Percentiles rank a stretch among this genome's conserved stretches.
These are phyloP conservation scores for Mycena olivaceomarginata DNA, from an alignment of 768 basidiomycete genomes.

Conservation along the genomic window DNA sequence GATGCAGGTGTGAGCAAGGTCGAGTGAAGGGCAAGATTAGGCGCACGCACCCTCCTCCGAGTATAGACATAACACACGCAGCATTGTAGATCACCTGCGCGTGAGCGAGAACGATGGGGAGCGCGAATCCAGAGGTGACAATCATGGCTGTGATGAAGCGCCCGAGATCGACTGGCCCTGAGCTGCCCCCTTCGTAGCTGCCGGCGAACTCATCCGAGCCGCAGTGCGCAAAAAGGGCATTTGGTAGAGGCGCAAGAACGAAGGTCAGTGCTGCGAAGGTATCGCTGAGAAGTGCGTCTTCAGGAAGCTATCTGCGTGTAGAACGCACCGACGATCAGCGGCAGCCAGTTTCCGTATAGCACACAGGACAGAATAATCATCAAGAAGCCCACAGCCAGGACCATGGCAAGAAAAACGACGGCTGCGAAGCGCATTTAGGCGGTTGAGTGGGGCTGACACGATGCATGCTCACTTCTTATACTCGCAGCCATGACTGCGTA, in stretches of 20 bases:
- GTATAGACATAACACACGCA: conserved; percentile 96
- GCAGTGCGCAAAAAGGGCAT: conserved; percentile 95
- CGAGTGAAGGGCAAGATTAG: conserved; percentile 17
- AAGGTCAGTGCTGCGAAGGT: conserved; percentile 89
- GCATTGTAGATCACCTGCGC: conserved; percentile 89
- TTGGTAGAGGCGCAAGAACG: conserved; percentile 96
- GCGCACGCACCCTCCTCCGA: conserved; percentile 88
- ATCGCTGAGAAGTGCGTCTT: conserved; percentile 11
- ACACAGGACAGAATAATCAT: conserved; percentile 98
- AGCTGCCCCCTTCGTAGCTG: conserved; percentile 73
- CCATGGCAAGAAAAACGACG: conserved; percentile 97
- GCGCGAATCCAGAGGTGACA: conserved; percentile 94
- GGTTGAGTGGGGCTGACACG: neutral
- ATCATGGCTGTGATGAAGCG: conserved; percentile 94
- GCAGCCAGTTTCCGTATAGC: conserved; percentile 97
- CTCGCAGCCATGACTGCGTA: conserved; percentile 74
- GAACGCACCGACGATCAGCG: conserved; percentile 92
- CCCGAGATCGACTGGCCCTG: conserved; percentile 90
- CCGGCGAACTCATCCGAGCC: conserved; percentile 91
- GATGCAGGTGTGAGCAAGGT: conserved; percentile 21
- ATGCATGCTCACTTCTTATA: conserved; percentile 76
- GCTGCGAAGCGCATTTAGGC: conserved; percentile 66
- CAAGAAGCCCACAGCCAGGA: conserved; percentile 97
- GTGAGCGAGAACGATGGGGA: conserved; percentile 95
- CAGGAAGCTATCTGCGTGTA: neutral